Base-by-base conservation (phyloP, 768 basidiomycete genomes). In the Tulasnella sp. region DNA sequence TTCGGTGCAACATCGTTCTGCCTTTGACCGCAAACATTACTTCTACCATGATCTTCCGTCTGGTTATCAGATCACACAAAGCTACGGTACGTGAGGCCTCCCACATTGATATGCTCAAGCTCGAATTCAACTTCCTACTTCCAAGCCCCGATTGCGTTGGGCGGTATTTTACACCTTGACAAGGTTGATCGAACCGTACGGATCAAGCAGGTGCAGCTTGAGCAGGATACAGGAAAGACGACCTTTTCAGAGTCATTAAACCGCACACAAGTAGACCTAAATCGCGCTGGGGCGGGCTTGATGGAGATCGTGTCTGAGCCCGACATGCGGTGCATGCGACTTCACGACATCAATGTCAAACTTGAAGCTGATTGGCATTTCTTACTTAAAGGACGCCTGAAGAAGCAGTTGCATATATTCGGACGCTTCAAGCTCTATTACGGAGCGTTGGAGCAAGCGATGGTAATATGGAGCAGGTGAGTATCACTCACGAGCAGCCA, bases 11-110 rank as follows among this genome's bases (percentile, higher is more conserved):
- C 63, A 64, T 0, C 75, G 77, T 19, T 94, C 91, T 0, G 78
- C 87, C 0, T 98, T 98, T 65, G 96, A 98, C 70, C 76, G 96
- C 64, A 99, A 99, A 68, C 96, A 98, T 69, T 99, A 99, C 69
- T 97, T 97, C 70, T 98, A 99, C 67, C 79, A 89, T 3, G 96
- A 98, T 70, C 77, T 96, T 34, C 92, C 96, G 0, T 77, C 85
- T 3, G 94, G 94, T 0, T 98, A 92, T 70, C 96, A 99, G 72
- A 94, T 99, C 62, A 99, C 93, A 0, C 93, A 98, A 68, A 87
- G 90, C 63, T 96, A 98, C 70, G 80, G 90, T 90, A n/a, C n/a
- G n/a, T n/a, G 61, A 63, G 73, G 64, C 53, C 7, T 5, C 19
- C 19, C 30, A 52, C 12, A 55, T 15, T 21, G 30, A 19, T 5